Percentiles rank a stretch among this genome's conserved stretches.
Evolutionary conservation across 768 basidiomycete species (phyloP).

Genomic region (Pleurotus giganteus): DNA sequence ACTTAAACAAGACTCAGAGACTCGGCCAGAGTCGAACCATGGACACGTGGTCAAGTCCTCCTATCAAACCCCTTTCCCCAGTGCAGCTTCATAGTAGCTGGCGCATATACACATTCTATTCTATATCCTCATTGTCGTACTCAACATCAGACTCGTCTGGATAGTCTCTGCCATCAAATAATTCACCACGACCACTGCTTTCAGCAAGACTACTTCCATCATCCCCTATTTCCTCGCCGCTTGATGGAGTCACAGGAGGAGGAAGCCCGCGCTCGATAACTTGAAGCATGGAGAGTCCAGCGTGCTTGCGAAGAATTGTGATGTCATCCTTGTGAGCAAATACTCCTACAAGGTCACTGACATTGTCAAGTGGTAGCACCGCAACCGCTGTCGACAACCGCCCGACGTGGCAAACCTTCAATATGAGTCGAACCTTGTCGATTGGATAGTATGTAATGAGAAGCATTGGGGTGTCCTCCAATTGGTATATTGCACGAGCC

Average conservation of each 20-base stretch:
- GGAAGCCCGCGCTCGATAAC: neutral
- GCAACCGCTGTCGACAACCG: neutral
- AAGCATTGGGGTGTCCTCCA: neutral
- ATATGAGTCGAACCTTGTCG: neutral
- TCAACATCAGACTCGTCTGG: neutral
- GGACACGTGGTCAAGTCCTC: too few species aligned
- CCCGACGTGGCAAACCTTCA: constrained; percentile 10
- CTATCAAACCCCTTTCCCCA: too few species aligned
- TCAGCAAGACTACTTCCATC: too few species aligned
- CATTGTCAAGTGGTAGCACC: neutral
- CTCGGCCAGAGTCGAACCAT: too few species aligned
- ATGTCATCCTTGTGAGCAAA: constrained; percentile 11
- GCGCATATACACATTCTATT: neutral
- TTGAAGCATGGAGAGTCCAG: constrained; percentile 12
- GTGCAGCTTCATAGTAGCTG: too few species aligned
- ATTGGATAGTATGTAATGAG: constrained; percentile 12
- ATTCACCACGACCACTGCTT: too few species aligned
- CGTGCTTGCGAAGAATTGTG: constrained; percentile 17
- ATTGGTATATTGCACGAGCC: constrained; percentile 16
- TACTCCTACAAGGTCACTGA: constrained; percentile 11
- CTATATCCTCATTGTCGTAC: neutral
- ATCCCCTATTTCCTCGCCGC: too few species aligned
- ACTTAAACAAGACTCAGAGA: too few species aligned
- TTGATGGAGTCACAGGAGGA: too few species aligned
- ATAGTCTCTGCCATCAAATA: too few species aligned